A percentile compares a stretch with the other conserved stretches of the same genome.
Evolutionary conservation across 331 rosid species (phyloP).

Genomic region (Quercus lobata): DNA sequence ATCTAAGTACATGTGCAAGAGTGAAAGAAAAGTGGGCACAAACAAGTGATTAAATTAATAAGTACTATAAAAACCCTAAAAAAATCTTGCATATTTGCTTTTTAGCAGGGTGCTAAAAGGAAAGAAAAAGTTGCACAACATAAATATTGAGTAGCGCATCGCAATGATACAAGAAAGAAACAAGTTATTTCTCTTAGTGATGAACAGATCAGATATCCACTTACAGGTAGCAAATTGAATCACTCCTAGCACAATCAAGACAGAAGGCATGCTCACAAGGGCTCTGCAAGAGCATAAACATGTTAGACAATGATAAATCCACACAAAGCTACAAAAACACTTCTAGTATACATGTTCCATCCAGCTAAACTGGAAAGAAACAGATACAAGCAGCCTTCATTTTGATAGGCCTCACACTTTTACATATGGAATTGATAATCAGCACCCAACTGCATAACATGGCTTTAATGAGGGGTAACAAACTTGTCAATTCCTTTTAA

Average conservation of each 20-base stretch:
- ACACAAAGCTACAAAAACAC: neutral
- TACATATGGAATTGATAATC: neutral
- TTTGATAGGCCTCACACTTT: neutral
- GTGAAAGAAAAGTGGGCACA: neutral
- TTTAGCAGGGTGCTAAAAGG: neutral
- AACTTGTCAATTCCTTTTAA: neutral
- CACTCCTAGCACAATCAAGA: slow-evolving; percentile 96
- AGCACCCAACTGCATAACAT: neutral
- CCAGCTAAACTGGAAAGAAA: neutral
- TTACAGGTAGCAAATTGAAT: slow-evolving; percentile 91
- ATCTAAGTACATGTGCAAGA: neutral
- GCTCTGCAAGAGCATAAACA: slow-evolving; percentile 63
- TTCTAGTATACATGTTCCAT: neutral
- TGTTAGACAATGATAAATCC: slow-evolving; percentile 3
- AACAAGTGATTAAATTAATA: neutral
- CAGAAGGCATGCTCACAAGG: slow-evolving; percentile 99
- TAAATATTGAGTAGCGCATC: neutral
- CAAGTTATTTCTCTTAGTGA: neutral
- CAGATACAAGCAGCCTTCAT: neutral
- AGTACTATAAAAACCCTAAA: neutral
- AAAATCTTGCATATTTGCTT: neutral
- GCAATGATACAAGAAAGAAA: neutral
- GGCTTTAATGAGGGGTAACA: neutral
- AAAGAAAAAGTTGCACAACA: neutral
- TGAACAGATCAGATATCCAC: slow-evolving; percentile 31